These are phyloP conservation scores for Coccomyxa subellipsoidea DNA, from an alignment of 163 green algal species.

Conservation along the genomic window DNA sequence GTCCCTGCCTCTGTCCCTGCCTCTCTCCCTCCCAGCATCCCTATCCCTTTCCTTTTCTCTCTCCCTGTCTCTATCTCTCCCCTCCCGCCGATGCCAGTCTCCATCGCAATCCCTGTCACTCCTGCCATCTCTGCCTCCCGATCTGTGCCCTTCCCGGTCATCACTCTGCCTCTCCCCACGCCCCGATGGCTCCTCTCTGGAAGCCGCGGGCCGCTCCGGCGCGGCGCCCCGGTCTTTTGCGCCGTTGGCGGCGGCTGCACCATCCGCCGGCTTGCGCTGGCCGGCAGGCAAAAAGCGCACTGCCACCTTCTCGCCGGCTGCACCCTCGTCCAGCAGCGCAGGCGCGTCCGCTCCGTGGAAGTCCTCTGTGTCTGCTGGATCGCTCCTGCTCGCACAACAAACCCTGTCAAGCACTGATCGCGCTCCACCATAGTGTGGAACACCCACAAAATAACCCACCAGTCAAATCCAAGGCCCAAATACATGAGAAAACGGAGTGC, in stretches of 20 bases:
- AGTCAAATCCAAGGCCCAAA: no score
- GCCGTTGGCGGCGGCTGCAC: not conserved
- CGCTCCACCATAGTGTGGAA: no score
- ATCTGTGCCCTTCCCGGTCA: slow-evolving; percentile 8
- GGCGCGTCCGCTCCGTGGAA: slow-evolving; percentile 52
- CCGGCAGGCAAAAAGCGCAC: slow-evolving; percentile 34
- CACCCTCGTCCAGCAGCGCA: slow-evolving; percentile 22
- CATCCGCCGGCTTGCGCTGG: not conserved
- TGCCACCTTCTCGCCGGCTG: slow-evolving; percentile 45
- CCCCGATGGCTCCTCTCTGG: slow-evolving; percentile 2
- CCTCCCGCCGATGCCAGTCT: not conserved
- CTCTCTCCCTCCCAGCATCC: not conserved
- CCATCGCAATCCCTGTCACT: slow-evolving; percentile 16
- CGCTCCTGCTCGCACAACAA: slow-evolving; percentile 46
- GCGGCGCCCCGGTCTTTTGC: not conserved
- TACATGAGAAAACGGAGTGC: no score
- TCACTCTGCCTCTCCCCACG: not conserved
- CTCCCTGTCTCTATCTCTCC: not conserved
- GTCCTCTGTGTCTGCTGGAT: slow-evolving; percentile 44
- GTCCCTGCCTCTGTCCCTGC: slow-evolving; percentile 4
- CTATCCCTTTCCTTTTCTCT: slow-evolving; percentile 14
- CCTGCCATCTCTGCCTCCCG: slow-evolving; percentile 1
- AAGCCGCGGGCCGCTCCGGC: not conserved
- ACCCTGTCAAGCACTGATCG: no score
- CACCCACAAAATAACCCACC: no score